Conservation (phyloP, 2,329 filamentous ascomycete species). For the Sporothrix protearum region DNA sequence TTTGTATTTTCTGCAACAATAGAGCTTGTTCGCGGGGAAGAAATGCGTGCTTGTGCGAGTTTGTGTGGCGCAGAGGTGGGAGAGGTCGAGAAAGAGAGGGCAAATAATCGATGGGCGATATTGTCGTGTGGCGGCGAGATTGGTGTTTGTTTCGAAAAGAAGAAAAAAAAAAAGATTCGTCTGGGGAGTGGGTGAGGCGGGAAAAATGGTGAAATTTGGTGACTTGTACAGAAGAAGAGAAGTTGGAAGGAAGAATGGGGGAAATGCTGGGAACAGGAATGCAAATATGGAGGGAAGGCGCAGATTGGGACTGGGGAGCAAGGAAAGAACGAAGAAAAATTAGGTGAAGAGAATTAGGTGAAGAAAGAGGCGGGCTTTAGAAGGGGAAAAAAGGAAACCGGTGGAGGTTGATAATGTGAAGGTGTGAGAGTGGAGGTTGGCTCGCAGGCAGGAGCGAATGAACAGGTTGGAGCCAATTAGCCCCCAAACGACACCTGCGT, state of each 20-base stretch:
- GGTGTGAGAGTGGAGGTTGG: conserved; percentile 11
- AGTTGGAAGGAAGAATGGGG: neutral
- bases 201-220: neutral
- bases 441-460: conserved; percentile 15
- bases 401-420: conserved; percentile 18
- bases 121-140: neutral
- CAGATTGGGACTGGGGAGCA: neutral
- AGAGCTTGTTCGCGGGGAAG: neutral
- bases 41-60: neutral
- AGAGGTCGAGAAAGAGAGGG: neutral
- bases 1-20: neutral
- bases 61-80: conserved; percentile 3
- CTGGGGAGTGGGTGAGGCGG: neutral
- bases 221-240: neutral
- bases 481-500: neutral
- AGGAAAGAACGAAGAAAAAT: conserved; percentile 8
- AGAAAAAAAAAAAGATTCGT: neutral
- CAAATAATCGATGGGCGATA: neutral
- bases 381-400: conserved; percentile 17
- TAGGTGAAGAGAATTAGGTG: conserved; percentile 12
- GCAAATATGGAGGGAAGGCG: conserved; percentile 10
- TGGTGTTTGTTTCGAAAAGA: neutral
- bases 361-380: neutral
- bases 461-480: conserved; percentile 13
- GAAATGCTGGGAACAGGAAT: conserved; percentile 9